Conservation (phyloP, 2,329 filamentous ascomycete genomes). For the Phaeosphaeria sp. region DNA sequence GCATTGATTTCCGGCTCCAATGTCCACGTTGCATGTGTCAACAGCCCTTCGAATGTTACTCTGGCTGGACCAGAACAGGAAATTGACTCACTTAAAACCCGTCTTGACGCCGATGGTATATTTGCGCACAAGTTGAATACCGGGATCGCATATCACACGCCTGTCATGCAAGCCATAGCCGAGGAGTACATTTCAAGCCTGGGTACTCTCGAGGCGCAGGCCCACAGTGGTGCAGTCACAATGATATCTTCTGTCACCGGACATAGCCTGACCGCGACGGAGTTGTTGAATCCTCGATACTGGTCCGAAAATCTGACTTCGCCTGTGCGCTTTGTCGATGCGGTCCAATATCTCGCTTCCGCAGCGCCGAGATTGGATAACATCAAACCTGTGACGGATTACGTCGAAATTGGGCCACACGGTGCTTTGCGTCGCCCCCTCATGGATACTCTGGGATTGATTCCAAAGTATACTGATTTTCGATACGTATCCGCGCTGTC, state of each 20-base stretch:
- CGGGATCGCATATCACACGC: conserved; percentile 54
- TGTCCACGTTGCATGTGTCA: conserved; percentile 10
- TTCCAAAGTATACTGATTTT: too few species aligned
- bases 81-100: conserved; percentile 40
- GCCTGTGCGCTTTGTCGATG: conserved; percentile 41
- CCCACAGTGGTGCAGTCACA: too few species aligned
- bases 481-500: background rate
- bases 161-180: conserved; percentile 46
- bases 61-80: conserved; percentile 51
- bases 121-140: conserved; percentile 51
- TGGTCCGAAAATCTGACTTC: conserved; percentile 48
- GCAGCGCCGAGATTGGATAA: background rate
- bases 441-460: conserved; percentile 1
- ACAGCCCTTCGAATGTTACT: conserved; percentile 37
- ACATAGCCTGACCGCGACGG: background rate
- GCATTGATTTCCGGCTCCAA: background rate
- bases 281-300: conserved; percentile 10
- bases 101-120: conserved; percentile 42
- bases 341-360: conserved; percentile 1
- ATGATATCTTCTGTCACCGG: background rate
- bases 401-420: conserved; percentile 43
- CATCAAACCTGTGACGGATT: conserved; percentile 28
- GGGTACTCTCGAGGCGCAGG: background rate
- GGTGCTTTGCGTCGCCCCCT: conserved; percentile 37
- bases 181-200: conserved; percentile 5